Evolutionary conservation across 2,329 filamentous ascomycete genomes (phyloP).

Genomic region (Huntiella abstrusa): DNA sequence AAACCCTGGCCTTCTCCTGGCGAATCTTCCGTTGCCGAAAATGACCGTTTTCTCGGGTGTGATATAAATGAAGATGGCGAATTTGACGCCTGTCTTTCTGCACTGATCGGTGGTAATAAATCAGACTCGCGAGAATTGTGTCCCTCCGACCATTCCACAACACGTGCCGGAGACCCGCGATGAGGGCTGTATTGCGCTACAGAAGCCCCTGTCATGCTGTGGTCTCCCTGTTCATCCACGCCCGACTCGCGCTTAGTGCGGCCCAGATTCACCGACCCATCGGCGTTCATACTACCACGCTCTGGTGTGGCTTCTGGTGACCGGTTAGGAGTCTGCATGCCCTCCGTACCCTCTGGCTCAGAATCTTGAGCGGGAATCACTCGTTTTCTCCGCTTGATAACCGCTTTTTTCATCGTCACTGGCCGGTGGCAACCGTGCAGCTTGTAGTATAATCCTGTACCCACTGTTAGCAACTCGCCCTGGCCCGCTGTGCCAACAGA

Average conservation of each 20-base stretch:
- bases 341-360: constrained; percentile 28
- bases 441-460: constrained; percentile 77
- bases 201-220: constrained; percentile 1
- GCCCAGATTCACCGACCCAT: constrained; percentile 46
- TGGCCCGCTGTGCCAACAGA: neutral
- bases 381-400: constrained; percentile 89
- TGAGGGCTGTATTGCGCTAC: neutral
- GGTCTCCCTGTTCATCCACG: neutral
- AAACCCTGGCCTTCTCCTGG: constrained; percentile 18
- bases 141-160: neutral
- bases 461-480: constrained; percentile 38
- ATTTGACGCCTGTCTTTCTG: constrained; percentile 36
- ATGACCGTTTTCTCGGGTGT: constrained; percentile 46
- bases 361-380: constrained; percentile 58
- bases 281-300: constrained; percentile 39
- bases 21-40: constrained; percentile 40
- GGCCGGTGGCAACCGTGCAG: constrained; percentile 85
- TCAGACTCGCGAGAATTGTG: neutral
- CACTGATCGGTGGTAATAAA: constrained; percentile 15
- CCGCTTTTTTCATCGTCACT: constrained; percentile 95
- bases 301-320: constrained; percentile 24
- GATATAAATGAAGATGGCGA: constrained; percentile 43
- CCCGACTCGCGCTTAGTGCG: constrained; percentile 23
- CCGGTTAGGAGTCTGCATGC: constrained; percentile 23
- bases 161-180: neutral